Evolutionary conservation across 768 basidiomycete genomes (phyloP).

Genomic region (Hemileccinum rubropunctum): DNA sequence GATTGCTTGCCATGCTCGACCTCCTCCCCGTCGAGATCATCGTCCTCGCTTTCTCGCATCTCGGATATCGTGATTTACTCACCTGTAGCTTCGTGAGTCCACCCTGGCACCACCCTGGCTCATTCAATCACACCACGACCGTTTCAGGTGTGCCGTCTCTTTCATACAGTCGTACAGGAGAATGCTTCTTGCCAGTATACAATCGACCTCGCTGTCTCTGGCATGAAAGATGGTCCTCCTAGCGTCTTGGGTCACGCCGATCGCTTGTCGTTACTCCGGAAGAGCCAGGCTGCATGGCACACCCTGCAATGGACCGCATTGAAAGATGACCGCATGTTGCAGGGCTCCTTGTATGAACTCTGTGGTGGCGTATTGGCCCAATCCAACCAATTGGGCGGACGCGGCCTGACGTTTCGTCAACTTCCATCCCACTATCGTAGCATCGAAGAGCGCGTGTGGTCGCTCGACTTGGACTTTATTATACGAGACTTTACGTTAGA

Average conservation of each 20-base stretch:
- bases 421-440: constrained; percentile 48
- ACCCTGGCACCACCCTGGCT: too few relatives aligned
- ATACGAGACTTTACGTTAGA: constrained; percentile 65
- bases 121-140: not conserved
- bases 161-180: constrained; percentile 26
- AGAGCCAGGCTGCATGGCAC: constrained; percentile 40
- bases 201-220: constrained; percentile 45
- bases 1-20: too few relatives aligned
- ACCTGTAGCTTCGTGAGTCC: constrained; percentile 27
- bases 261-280: constrained; percentile 38
- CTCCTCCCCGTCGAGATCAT: constrained; percentile 27
- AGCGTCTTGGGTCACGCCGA: constrained; percentile 27
- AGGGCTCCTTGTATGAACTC: constrained; percentile 53
- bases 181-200: constrained; percentile 38
- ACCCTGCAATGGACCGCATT: constrained; percentile 35
- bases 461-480: constrained; percentile 32
- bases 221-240: constrained; percentile 40
- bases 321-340: constrained; percentile 37
- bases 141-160: constrained; percentile 34
- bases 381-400: constrained; percentile 19
- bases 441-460: constrained; percentile 49
- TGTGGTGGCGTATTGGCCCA: constrained; percentile 58
- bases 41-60: constrained; percentile 17
- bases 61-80: constrained; percentile 25
- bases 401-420: constrained; percentile 40